Conservation (phyloP, 148 eudicot species). For the Gaultheria prostrata region DNA sequence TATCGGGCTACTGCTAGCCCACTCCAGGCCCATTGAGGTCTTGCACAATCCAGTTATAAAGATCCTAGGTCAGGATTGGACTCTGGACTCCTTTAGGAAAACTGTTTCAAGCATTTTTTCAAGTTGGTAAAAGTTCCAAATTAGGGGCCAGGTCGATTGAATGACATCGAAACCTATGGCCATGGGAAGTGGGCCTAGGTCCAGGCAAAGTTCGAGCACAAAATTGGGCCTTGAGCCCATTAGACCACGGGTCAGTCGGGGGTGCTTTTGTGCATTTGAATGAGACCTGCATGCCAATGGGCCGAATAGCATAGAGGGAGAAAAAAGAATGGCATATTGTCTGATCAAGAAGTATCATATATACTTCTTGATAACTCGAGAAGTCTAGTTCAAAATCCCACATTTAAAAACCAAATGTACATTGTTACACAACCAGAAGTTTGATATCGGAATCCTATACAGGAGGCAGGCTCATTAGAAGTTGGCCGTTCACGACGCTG, state of each 20-base stretch:
- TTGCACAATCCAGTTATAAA: background rate
- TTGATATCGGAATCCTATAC: slow-evolving; percentile 14
- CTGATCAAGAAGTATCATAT: background rate
- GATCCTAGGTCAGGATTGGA: background rate
- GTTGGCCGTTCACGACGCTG: slow-evolving; percentile 59
- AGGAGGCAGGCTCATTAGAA: slow-evolving; percentile 44
- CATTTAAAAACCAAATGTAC: background rate
- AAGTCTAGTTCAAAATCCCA: slow-evolving; percentile 6
- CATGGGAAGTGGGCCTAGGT: background rate
- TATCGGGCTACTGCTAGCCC: background rate
- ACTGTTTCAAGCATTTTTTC: background rate
- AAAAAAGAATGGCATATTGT: background rate
- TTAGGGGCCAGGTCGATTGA: background rate
- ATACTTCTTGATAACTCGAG: background rate
- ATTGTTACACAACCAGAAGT: background rate
- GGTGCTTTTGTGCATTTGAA: background rate
- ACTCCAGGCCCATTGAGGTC: background rate
- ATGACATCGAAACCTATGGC: background rate
- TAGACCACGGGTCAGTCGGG: background rate
- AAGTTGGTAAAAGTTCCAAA: too few species aligned
- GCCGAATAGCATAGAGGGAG: background rate
- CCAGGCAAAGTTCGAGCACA: background rate
- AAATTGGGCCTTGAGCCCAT: background rate
- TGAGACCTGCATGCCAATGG: background rate
- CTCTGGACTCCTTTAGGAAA: too few species aligned